phyloP scores from a whole-genome alignment of 2,329 filamentous ascomycete species.

The Epichloe festucae region DNA sequence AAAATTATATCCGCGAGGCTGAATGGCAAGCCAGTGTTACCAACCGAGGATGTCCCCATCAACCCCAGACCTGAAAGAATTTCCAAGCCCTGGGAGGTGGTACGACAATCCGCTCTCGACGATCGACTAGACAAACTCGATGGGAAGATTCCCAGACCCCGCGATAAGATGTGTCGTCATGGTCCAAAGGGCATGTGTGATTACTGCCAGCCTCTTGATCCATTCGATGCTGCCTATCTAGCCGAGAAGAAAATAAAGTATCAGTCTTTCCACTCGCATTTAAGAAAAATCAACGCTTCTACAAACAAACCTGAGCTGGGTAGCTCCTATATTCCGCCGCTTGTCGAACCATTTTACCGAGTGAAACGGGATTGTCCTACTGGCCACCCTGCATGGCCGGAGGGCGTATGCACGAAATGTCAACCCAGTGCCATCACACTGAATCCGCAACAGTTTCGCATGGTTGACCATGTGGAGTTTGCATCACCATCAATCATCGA shows the following conservation, averaged over 20 bases:
- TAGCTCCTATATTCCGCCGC: constrained; percentile 88
- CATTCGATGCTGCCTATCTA: constrained; percentile 80
- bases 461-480: constrained; percentile 98
- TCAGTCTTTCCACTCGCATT: constrained; percentile 84
- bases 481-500: constrained; percentile 75
- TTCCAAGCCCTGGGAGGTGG: constrained; percentile 60
- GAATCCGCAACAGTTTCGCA: constrained; percentile 85
- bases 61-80: constrained; percentile 52
- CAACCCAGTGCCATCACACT: constrained; percentile 94
- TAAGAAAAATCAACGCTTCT: constrained; percentile 87
- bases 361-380: constrained; percentile 83
- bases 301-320: constrained; percentile 94
- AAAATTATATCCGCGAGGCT: constrained; percentile 48
- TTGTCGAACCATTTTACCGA: constrained; percentile 84
- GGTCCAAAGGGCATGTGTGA: constrained; percentile 98
- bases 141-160: constrained; percentile 72
- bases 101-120: constrained; percentile 78
- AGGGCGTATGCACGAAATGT: constrained; percentile 95
- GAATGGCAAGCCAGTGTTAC: constrained; percentile 63
- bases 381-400: constrained; percentile 85
- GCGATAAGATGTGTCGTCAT: constrained; percentile 89
- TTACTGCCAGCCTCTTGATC: constrained; percentile 94
- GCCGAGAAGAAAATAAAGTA: constrained; percentile 98
- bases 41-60: constrained; percentile 54
- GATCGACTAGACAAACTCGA: constrained; percentile 74